Evolutionary conservation across 75 land plant species (phyloP).

Genomic region (Picea glauca): DNA sequence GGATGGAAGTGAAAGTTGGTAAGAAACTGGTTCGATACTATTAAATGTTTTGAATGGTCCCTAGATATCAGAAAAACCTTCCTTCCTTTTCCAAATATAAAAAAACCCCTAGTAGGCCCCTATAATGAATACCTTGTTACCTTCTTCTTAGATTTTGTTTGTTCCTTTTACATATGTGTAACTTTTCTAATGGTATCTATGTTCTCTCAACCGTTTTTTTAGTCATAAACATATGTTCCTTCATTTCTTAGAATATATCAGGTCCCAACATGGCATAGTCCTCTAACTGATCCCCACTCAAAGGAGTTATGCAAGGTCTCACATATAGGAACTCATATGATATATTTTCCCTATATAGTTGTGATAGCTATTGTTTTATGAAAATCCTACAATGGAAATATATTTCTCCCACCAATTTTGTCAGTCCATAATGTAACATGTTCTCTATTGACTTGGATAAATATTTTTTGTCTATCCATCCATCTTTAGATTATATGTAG

Average conservation of each 20-base stretch:
- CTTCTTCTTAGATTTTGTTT: background rate
- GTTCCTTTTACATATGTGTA: background rate
- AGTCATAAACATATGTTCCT: background rate
- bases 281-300: background rate
- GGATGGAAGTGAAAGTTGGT: background rate
- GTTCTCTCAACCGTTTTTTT: background rate
- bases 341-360: background rate
- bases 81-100: background rate
- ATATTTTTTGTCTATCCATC: constrained; percentile 17
- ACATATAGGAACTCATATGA: constrained; percentile 5
- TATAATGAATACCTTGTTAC: background rate
- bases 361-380: constrained; percentile 10
- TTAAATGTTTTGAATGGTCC: background rate
- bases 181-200: background rate
- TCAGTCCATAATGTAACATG: constrained; percentile 18
- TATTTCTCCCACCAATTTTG: background rate
- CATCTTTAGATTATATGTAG: no score
- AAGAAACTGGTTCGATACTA: background rate
- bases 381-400: no score
- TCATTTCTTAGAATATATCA: background rate
- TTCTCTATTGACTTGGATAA: constrained; percentile 22
- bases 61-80: background rate
- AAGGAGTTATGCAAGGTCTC: background rate
- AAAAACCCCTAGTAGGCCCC: background rate
- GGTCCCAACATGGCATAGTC: background rate